A percentile compares a stretch with the other conserved stretches of the same genome.
phyloP scores from a whole-genome alignment of 441 rosid species.

The Croton setiger region DNA sequence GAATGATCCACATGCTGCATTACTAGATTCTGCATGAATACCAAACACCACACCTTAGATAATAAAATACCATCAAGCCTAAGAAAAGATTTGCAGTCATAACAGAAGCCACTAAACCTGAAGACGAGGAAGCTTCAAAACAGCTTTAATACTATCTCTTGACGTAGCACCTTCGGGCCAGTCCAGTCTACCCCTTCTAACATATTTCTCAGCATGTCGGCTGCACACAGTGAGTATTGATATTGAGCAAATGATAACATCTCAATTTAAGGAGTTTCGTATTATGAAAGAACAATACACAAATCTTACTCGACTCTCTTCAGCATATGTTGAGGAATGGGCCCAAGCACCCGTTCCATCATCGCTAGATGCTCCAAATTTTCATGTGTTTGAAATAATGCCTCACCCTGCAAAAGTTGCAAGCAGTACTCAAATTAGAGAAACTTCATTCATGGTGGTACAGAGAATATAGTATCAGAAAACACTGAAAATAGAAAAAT shows the following conservation, averaged over 20 bases:
- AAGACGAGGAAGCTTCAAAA: conserved; percentile 65
- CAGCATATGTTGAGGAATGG: conserved; percentile 64
- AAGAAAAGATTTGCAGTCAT: background rate
- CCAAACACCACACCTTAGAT: background rate
- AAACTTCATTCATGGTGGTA: background rate
- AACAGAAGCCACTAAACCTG: conserved; percentile 41
- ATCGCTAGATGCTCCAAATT: conserved; percentile 88
- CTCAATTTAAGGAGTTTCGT: too few species aligned
- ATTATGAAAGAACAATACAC: background rate
- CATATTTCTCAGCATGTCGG: conserved; percentile 71
- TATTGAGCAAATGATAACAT: background rate
- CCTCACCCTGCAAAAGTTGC: conserved; percentile 61
- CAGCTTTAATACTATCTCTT: conserved; percentile 73
- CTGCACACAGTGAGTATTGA: conserved; percentile 25
- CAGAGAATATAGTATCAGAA: background rate
- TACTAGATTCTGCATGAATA: conserved; percentile 47
- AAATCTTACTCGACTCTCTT: conserved; percentile 62
- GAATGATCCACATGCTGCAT: conserved; percentile 89
- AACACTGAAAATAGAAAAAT: background rate
- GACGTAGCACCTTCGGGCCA: conserved; percentile 90
- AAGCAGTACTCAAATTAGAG: too few species aligned
- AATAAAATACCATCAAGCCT: background rate
- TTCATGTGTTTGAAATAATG: conserved; percentile 88
- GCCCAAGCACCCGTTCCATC: conserved; percentile 89
- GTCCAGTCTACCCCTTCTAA: conserved; percentile 71